Evolutionary conservation across 768 basidiomycete genomes (phyloP).

Genomic region (Naganishia friedmannii): DNA sequence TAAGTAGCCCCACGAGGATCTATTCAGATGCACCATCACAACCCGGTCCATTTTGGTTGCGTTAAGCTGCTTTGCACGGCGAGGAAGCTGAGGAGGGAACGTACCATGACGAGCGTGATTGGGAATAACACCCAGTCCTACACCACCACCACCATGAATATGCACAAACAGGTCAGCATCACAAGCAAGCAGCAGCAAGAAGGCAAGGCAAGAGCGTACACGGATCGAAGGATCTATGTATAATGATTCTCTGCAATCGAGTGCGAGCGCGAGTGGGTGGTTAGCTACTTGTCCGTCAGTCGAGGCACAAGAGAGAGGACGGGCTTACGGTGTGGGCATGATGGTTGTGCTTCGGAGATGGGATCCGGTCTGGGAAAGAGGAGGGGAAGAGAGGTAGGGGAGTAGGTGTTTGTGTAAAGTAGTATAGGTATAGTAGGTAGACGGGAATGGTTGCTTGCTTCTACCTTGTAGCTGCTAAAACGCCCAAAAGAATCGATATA

Average conservation of each 20-base stretch:
- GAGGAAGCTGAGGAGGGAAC: conserved; percentile 40
- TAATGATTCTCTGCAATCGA: conserved; percentile 53
- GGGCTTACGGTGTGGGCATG: not conserved
- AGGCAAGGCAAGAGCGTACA: conserved; percentile 61
- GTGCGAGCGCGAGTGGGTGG: no score
- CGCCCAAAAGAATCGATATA: no score
- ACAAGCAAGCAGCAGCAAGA: no score
- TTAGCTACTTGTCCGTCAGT: no score
- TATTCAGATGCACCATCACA: no score
- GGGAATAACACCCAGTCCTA: conserved; percentile 71
- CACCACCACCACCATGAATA: not conserved
- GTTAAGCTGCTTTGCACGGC: no score
- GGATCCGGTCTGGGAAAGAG: not conserved
- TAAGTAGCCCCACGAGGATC: conserved; percentile 87
- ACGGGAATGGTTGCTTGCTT: no score
- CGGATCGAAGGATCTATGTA: conserved; percentile 94
- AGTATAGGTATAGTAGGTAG: no score
- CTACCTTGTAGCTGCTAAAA: no score
- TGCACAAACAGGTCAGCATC: no score
- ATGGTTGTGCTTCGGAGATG: not conserved
- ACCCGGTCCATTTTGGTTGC: no score
- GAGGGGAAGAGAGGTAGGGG: not conserved
- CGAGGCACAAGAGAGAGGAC: not conserved
- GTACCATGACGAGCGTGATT: conserved; percentile 93
- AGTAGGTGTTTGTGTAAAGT: no score